A percentile compares a stretch with the other conserved stretches of the same genome.
These are phyloP conservation scores for Colletotrichum incanum DNA, from an alignment of 2,329 filamentous ascomycete genomes.

Conservation along the genomic window DNA sequence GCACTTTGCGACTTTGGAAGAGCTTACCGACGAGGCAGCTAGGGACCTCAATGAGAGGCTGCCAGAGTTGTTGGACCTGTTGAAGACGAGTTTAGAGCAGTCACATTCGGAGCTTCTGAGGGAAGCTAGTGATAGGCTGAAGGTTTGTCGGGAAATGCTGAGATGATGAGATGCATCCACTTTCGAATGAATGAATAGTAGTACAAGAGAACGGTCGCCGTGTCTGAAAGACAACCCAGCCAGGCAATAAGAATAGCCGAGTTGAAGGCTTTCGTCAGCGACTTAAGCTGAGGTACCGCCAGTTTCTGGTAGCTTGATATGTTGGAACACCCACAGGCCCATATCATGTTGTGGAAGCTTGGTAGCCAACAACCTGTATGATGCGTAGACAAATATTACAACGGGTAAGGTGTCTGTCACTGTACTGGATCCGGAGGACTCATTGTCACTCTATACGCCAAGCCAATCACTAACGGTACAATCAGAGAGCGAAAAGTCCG, in stretches of 20 bases:
- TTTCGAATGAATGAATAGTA: not conserved
- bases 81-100: conserved; percentile 60
- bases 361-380: not conserved
- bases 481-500: not conserved
- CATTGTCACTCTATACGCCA: not conserved
- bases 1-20: conserved; percentile 78
- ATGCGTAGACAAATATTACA: not conserved
- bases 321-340: not conserved
- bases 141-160: conserved; percentile 74
- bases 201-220: not conserved
- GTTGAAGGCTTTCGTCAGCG: not conserved
- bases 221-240: not conserved
- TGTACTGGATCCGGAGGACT: not conserved
- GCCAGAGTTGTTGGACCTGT: conserved; percentile 61
- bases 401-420: not conserved
- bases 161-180: conserved; percentile 45
- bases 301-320: not conserved
- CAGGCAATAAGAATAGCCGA: not conserved
- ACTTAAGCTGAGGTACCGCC: not conserved
- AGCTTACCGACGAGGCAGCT: conserved; percentile 78
- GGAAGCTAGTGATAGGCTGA: conserved; percentile 81
- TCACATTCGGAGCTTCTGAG: conserved; percentile 78
- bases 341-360: not conserved
- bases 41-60: conserved; percentile 74
- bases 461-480: not conserved